Conservation (phyloP, 148 eudicot species). For the Rhododendron henanense region DNA sequence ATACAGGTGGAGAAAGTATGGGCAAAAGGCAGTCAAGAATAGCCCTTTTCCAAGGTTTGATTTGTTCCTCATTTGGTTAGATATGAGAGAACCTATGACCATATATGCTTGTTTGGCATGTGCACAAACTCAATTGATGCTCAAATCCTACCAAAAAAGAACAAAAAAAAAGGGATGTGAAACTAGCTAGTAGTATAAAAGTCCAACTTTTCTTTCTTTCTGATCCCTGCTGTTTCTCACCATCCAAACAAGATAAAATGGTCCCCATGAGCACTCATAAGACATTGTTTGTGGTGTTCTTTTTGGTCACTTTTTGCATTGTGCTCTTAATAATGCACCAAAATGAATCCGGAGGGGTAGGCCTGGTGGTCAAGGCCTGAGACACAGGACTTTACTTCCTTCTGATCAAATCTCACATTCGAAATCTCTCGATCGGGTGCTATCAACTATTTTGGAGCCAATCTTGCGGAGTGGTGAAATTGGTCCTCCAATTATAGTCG, state of each 20-base stretch:
- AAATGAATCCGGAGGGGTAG: too few species aligned
- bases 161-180: too few species aligned
- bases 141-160: not conserved
- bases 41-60: conserved; percentile 36
- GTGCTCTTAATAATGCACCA: not conserved
- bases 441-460: not conserved
- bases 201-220: not conserved
- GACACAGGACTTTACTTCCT: too few species aligned
- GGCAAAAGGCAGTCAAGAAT: not conserved
- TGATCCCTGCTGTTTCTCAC: not conserved
- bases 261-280: not conserved
- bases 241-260: not conserved
- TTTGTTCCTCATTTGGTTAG: not conserved
- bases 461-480: not conserved
- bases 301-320: not conserved
- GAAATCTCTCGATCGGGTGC: too few species aligned
- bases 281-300: not conserved
- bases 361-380: too few species aligned
- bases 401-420: too few species aligned
- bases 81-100: not conserved
- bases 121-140: not conserved
- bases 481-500: too few species aligned
- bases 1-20: not conserved
- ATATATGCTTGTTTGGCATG: too few species aligned
- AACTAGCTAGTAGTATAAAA: not conserved